Percentiles rank a stretch among this genome's conserved stretches.
These are phyloP conservation scores for Cardamine occulta DNA, from an alignment of 345 rosid genomes.

Conservation along the genomic window DNA sequence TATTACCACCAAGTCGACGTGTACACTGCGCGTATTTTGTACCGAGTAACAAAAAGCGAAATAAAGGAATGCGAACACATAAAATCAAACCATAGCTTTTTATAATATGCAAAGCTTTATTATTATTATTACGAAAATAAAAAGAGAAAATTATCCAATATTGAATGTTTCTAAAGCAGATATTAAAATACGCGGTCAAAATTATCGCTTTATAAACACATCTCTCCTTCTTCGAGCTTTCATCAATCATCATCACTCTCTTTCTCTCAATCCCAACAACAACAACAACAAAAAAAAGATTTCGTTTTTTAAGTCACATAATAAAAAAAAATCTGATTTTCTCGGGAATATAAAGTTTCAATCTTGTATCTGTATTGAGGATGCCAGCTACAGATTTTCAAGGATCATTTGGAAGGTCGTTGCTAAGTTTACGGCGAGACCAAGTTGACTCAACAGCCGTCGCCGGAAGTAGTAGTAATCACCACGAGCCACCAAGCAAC, in stretches of 20 bases:
- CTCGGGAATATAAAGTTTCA: not conserved
- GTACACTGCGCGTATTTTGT: constrained; percentile 31
- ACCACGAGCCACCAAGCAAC: constrained; percentile 28
- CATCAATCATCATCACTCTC: constrained; percentile 42
- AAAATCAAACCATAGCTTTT: constrained; percentile 1
- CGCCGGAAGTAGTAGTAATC: constrained; percentile 15
- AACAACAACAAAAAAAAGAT: too few relatives aligned
- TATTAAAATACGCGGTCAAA: constrained; percentile 43
- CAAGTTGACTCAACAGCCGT: constrained; percentile 39
- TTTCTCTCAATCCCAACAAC: not conserved
- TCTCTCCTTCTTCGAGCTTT: constrained; percentile 34
- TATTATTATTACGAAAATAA: not conserved
- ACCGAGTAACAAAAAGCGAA: constrained; percentile 23
- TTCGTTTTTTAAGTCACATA: not conserved
- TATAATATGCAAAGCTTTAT: not conserved
- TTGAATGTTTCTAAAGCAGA: constrained; percentile 25
- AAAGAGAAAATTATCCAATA: not conserved
- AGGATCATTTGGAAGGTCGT: constrained; percentile 55
- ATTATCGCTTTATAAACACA: constrained; percentile 40
- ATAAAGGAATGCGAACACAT: constrained; percentile 12
- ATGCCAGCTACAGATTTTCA: constrained; percentile 71
- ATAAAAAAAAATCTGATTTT: not conserved
- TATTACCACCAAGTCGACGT: constrained; percentile 27
- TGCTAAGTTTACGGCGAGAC: constrained; percentile 58
- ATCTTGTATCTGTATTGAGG: constrained; percentile 31